A percentile compares a stretch with the other conserved stretches of the same genome.
These are phyloP conservation scores for Sanghuangporus weigelae DNA, from an alignment of 1,284 basidiomycete genomes.

Conservation along the genomic window DNA sequence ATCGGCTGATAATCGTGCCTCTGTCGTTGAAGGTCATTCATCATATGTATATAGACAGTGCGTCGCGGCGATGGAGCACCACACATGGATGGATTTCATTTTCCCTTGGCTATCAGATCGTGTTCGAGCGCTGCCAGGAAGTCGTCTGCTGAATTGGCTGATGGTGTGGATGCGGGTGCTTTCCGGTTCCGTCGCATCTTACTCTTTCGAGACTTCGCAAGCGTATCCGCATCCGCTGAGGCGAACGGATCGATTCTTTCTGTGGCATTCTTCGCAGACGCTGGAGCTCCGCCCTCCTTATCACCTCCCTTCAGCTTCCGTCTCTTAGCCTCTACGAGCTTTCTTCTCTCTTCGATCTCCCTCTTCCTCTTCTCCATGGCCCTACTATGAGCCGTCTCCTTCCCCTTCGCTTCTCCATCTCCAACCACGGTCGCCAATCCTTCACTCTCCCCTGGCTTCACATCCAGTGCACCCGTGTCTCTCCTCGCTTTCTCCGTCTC, in stretches of 20 bases:
- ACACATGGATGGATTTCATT: background rate
- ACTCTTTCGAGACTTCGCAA: conserved; percentile 19
- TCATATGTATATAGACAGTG: background rate
- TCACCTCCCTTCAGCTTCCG: conserved; percentile 44
- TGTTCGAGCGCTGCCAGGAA: conserved; percentile 59
- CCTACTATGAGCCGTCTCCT: conserved; percentile 38
- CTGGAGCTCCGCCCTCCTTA: conserved; percentile 18
- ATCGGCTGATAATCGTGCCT: too few species aligned
- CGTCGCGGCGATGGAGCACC: background rate
- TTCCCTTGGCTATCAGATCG: conserved; percentile 29
- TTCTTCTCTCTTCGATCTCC: conserved; percentile 73
- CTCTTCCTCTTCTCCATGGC: conserved; percentile 76
- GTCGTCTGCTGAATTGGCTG: conserved; percentile 44
- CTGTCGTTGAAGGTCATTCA: background rate
- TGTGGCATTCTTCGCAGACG: conserved; percentile 5
- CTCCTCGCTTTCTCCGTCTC: conserved; percentile 69
- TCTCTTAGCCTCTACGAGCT: conserved; percentile 75
- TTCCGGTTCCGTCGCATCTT: conserved; percentile 16
- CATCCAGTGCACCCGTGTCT: conserved; percentile 53
- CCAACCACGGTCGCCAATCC: conserved; percentile 39
- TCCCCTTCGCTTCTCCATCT: conserved; percentile 11
- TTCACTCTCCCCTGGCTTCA: conserved; percentile 58
- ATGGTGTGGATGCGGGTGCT: conserved; percentile 18
- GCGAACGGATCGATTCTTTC: conserved; percentile 42
- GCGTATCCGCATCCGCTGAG: conserved; percentile 37